phyloP scores from a whole-genome alignment of 1,139 yeast species.

The Suhomyces wounanorum region DNA sequence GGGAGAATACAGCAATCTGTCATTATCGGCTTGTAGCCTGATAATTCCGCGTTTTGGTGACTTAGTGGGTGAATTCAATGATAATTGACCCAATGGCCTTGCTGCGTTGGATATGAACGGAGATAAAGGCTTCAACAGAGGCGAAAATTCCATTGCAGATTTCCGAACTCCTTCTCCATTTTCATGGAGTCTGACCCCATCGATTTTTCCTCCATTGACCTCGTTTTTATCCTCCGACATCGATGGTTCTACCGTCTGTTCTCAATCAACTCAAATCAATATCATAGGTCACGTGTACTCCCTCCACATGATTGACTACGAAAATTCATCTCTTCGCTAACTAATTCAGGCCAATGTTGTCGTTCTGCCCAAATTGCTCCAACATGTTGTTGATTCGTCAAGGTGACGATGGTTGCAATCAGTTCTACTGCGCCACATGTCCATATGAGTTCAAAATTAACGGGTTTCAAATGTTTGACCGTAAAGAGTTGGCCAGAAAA shows the following conservation, averaged over 20 bases:
- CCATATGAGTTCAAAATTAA: constrained; percentile 89
- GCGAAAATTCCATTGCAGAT: neutral
- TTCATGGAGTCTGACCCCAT: neutral
- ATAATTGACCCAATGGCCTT: neutral
- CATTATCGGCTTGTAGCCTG: constrained; percentile 12
- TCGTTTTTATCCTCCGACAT: neutral
- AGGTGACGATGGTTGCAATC: constrained; percentile 46
- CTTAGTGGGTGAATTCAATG: constrained; percentile 6
- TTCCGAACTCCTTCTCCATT: neutral
- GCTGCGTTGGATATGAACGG: constrained; percentile 1
- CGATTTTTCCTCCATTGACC: neutral
- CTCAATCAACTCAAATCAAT: neutral
- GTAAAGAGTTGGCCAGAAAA: constrained; percentile 80
- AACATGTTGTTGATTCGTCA: constrained; percentile 70
- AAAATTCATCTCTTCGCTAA: neutral
- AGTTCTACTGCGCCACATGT: constrained; percentile 88
- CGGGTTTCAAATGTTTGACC: constrained; percentile 81
- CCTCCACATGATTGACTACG: neutral
- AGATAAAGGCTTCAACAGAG: neutral
- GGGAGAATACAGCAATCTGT: constrained; percentile 26
- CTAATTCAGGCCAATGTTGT: constrained; percentile 55
- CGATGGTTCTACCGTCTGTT: neutral
- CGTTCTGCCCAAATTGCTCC: constrained; percentile 92
- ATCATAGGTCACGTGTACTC: neutral
- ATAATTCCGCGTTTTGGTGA: constrained; percentile 31